Base-by-base conservation (phyloP, 441 rosid genomes). In the Heliophila coronopifolia region DNA sequence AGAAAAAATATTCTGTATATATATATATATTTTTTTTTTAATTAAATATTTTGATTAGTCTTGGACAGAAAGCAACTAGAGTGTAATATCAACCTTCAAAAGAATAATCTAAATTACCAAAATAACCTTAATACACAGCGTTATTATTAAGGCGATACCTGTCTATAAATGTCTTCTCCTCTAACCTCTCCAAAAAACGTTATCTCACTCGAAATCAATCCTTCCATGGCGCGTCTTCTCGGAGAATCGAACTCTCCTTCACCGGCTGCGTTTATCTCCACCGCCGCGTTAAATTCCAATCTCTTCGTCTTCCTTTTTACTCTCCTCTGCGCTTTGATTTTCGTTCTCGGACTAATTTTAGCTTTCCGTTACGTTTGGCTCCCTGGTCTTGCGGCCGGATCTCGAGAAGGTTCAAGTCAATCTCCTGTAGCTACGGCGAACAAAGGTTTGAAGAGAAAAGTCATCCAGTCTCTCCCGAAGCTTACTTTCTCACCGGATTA, bases 401-500 rank as follows among this genome's bases (percentile, higher is more conserved):
- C n/a, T n/a, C n/a, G n/a, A n/a, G n/a, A n/a, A n/a, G 14, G 7
- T 47, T 59, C 32, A 28, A 52, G 61, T n/a, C 71, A 44, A 1
- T 19, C 57, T n/a, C 39, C 61, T 27, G 59, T 49, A 0, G 50
- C 84, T 2, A 52, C 66, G 0, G 84, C 96, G 9, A 87, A 84
- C 68, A 90, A 84, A 35, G 96, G 96, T 2, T 51, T 86, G n/a
- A 86, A 90, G 73, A 83, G 86, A 76, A 91, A 91, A 71, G 63
- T 75, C 49, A 77, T 91, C 39, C 77, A 66, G 9, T 64, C 89
- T 7, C 88, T 86, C 9, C 98, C 98, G 1, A 82, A 75, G 47
- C 54, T 57, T 13, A 67, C 73, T 1, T 76, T 62, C 66, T 58
- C 76, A 11, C 48, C 68, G 48, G 81, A 74, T 9, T 60, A 74